Conservation (phyloP, 83 land plant genomes). For the Diphasiastrum complanatum region DNA sequence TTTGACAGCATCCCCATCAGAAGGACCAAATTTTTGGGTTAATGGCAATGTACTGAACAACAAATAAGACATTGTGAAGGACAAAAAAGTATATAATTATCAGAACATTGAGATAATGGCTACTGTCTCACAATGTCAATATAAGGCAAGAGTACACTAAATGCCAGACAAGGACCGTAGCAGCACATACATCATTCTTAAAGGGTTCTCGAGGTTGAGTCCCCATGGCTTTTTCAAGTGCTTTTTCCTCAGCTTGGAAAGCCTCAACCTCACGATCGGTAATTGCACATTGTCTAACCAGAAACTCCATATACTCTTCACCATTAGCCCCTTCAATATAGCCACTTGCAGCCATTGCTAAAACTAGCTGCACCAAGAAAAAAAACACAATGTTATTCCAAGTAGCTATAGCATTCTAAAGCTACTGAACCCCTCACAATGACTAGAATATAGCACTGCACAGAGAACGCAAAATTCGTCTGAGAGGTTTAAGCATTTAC, state of each 20-base stretch:
- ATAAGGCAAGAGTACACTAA: neutral
- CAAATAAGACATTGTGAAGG: too few relatives aligned
- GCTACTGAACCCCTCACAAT: too few relatives aligned
- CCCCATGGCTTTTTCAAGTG: constrained; percentile 22
- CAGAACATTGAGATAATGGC: too few relatives aligned
- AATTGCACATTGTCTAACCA: constrained; percentile 74
- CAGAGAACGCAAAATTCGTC: too few relatives aligned
- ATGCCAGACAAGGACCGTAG: neutral
- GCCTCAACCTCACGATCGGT: constrained; percentile 44
- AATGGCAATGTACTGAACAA: too few relatives aligned
- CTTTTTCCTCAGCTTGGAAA: constrained; percentile 37
- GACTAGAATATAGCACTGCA: too few relatives aligned
- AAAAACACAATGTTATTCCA: constrained; percentile 2
- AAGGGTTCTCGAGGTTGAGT: constrained; percentile 17
- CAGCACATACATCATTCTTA: constrained; percentile 13
- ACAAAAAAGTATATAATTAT: too few relatives aligned
- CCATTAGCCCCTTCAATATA: constrained; percentile 58
- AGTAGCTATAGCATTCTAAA: too few relatives aligned
- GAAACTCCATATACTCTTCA: constrained; percentile 73
- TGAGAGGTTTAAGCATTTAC: too few relatives aligned
- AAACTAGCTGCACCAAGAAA: constrained; percentile 47
- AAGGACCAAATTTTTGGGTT: too few relatives aligned
- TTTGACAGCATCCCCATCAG: too few relatives aligned
- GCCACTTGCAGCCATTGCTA: constrained; percentile 85
- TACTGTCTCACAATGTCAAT: too few relatives aligned